A percentile compares a stretch with the other conserved stretches of the same genome.
These are phyloP conservation scores for Penicillium chermesinum DNA, from an alignment of 495 filamentous ascomycete species.

Conservation along the genomic window DNA sequence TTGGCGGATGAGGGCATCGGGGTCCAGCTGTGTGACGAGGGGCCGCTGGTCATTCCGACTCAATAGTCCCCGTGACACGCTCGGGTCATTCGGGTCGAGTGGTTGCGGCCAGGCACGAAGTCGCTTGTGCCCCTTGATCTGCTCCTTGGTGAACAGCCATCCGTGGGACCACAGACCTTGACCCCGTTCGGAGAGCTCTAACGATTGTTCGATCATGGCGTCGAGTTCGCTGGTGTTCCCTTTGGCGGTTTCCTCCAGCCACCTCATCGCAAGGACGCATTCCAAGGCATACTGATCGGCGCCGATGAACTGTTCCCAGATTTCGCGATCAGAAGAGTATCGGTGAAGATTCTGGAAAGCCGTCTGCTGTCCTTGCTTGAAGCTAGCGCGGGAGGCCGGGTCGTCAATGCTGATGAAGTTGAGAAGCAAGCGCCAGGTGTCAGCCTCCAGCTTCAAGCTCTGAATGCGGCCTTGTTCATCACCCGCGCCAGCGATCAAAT, in stretches of 20 bases:
- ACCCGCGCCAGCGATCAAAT: constrained; percentile 27
- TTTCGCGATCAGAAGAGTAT: constrained; percentile 56
- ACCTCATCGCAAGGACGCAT: constrained; percentile 70
- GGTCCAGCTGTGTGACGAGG: constrained; percentile 86
- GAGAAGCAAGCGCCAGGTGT: constrained; percentile 82
- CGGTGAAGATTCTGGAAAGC: constrained; percentile 46
- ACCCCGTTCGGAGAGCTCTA: constrained; percentile 55
- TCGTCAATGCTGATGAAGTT: constrained; percentile 54
- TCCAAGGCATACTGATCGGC: constrained; percentile 67
- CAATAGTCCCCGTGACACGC: constrained; percentile 50
- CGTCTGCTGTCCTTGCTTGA: constrained; percentile 34
- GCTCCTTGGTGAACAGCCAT: constrained; percentile 86
- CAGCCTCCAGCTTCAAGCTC: constrained; percentile 65
- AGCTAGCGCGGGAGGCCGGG: constrained; percentile 27
- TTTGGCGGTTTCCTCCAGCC: constrained; percentile 71
- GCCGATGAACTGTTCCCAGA: constrained; percentile 60
- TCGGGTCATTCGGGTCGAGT: constrained; percentile 54
- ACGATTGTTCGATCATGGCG: constrained; percentile 64
- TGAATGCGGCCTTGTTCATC: constrained; percentile 52
- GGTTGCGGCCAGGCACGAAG: constrained; percentile 58
- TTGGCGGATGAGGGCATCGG: constrained; percentile 81
- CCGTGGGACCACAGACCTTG: constrained; percentile 70
- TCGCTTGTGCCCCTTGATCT: constrained; percentile 85
- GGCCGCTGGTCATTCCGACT: constrained; percentile 54
- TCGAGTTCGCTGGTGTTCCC: constrained; percentile 64